Evolutionary conservation across 2,329 filamentous ascomycete species (phyloP), one percentile per base, ranked within the genome.

Genomic region (Sclerotinia glacialis): DNA sequence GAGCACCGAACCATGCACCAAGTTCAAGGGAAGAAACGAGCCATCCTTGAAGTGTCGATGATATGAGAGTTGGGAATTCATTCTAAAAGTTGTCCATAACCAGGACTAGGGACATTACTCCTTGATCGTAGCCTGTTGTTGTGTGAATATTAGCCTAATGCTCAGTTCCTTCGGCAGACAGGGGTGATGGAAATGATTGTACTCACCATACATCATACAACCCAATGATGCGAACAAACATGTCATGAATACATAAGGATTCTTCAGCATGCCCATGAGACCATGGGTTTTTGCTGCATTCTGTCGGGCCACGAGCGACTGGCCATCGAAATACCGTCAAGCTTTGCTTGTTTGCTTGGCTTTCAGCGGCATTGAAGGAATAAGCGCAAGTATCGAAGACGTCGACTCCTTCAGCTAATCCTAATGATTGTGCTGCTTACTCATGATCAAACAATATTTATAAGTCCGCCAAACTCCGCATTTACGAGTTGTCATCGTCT

Each of bases 171-270:
- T 16, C 14, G 7, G 5, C 23, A 34, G 23, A 21, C 40, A 46
- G 4, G n/a, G 11, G 16, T 2, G 14, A 12, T 31, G 14, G 12
- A 26, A 23, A 18, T 44, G 21, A 47, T 52, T 31, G 50, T 55
- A 64, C 61, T 55, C 14, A 64, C 76, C 76, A 61, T 77, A 72
- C 68, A 77, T 77, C 58, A 71, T 70, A 49, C 71, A 71, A 18
- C 71, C 71, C 6, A 71, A 61, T 14, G 68, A 71, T 26, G 75
- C 76, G 26, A 78, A 79, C 44, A 73, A 65, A 66, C 73, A 77
- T 53, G 77, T 78, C 73, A 75, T 70, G 71, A 76, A 78, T 56
- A 79, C 78, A 69, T 78, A 79, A 2, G 78, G 78, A 69, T 79
- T 79, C 69, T 77, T 76, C 14, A 79, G 68, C 75, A 79, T 78